Conservation (phyloP, 1,284 basidiomycete species). For the Coniferiporia sulphurascens region DNA sequence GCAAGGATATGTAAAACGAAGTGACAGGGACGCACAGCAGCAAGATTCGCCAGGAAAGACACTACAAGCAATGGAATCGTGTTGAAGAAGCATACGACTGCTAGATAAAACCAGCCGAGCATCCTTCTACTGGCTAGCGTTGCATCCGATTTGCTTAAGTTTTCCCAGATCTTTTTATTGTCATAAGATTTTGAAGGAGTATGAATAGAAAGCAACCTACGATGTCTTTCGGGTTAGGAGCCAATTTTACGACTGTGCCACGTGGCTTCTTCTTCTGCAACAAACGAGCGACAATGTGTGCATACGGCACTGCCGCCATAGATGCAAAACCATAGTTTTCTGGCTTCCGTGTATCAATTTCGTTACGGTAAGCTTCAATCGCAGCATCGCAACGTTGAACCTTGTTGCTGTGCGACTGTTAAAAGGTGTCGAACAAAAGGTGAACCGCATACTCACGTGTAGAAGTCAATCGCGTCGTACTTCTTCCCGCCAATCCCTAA, state of each 20-base stretch:
- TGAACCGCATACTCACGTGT: constrained; percentile 49
- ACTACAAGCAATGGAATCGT: constrained; percentile 83
- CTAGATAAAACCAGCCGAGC: constrained; percentile 74
- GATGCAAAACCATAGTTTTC: constrained; percentile 94
- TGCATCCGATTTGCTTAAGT: constrained; percentile 70
- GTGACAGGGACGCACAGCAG: constrained; percentile 45
- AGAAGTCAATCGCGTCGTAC: constrained; percentile 81
- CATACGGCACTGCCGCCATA: constrained; percentile 89
- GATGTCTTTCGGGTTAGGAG: constrained; percentile 84
- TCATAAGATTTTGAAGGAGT: constrained; percentile 21
- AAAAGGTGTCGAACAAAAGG: constrained; percentile 11
- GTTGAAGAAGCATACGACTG: constrained; percentile 83
- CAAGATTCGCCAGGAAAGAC: constrained; percentile 77
- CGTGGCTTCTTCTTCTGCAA: constrained; percentile 66
- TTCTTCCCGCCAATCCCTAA: constrained; percentile 71
- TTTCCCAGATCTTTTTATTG: constrained; percentile 72
- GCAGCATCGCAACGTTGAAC: constrained; percentile 72
- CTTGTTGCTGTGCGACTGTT: constrained; percentile 44
- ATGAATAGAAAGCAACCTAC: constrained; percentile 38
- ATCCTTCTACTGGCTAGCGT: constrained; percentile 63
- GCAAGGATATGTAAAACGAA: constrained; percentile 1
- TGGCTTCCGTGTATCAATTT: constrained; percentile 72
- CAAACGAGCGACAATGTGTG: constrained; percentile 76
- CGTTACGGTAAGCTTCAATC: constrained; percentile 73
- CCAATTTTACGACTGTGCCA: constrained; percentile 64